Percentiles rank a stretch among this genome's conserved stretches.
phyloP scores from a whole-genome alignment of 768 basidiomycete genomes.

The Pleurotus cornucopiae region DNA sequence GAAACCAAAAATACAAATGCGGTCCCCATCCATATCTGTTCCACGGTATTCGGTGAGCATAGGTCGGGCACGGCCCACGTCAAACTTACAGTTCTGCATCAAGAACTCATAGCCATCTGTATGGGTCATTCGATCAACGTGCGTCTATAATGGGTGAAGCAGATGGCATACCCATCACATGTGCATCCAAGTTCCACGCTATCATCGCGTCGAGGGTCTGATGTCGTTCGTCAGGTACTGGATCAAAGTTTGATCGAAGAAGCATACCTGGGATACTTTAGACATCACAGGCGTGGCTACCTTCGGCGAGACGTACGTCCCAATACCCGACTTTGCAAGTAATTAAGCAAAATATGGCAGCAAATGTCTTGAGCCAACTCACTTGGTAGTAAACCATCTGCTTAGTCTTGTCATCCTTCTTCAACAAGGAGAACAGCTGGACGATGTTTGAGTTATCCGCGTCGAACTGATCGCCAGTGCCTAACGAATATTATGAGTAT shows the following conservation, averaged over 20 bases:
- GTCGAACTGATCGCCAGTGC: constrained; percentile 48
- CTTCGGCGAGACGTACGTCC: constrained; percentile 33
- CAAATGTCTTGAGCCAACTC: background rate
- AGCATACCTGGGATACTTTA: constrained; percentile 33
- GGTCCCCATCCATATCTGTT: constrained; percentile 46
- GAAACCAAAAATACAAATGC: constrained; percentile 65
- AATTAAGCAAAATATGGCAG: background rate
- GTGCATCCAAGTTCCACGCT: constrained; percentile 43
- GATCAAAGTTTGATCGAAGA: background rate
- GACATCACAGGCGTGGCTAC: constrained; percentile 30
- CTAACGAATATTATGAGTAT: background rate
- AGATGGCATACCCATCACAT: constrained; percentile 40
- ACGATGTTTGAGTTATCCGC: constrained; percentile 54
- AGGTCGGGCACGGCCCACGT: constrained; percentile 44
- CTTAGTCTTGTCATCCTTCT: constrained; percentile 46
- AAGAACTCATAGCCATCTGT: constrained; percentile 4
- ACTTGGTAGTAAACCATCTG: constrained; percentile 62
- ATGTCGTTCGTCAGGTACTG: background rate
- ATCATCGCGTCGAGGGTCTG: constrained; percentile 46
- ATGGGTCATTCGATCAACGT: background rate
- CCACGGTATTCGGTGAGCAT: background rate
- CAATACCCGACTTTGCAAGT: constrained; percentile 7
- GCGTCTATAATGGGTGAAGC: background rate
- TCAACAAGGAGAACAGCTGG: constrained; percentile 42
- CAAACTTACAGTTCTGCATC: constrained; percentile 50